Base-by-base conservation (phyloP, 441 rosid species). In the Corymbia citriodora region DNA sequence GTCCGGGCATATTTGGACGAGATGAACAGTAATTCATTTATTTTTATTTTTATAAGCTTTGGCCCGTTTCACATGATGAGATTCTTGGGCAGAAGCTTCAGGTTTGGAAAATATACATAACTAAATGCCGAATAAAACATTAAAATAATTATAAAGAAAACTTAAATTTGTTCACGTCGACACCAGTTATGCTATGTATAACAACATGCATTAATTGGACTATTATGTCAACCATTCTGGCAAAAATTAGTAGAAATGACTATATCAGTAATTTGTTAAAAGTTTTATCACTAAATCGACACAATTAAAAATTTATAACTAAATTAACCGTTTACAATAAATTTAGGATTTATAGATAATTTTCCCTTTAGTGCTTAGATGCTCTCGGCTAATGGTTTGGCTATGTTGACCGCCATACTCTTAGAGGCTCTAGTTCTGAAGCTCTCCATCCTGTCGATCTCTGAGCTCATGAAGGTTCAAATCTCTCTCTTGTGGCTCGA, bases 121-220 rank as follows among this genome's bases (percentile, higher is more conserved):
- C 3, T 1, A 0, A 57, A 23, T 57, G 63, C 63, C 29, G 23
- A 57, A 57, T 57, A 27, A 57, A 57, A 57, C 29, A 9, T 9
- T 57, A 21, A 23, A 55, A 55, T 18, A 55, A 55, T 19, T 8
- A 3, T 55, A 55, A 55, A 17, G 1, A 18, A 55, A 3, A 55
- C 1, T 55, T 57, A 57, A 57, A 57, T 21, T 21, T 21, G 3
- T 57, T 12, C 27, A 57, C 2, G 0, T 21, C 61, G 23, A 9
- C 6, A 1, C 0, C 6, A 0, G 0, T 57, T 2, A 57, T 23
- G 61, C 0, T 1, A 57, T 3, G 29, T 57, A 57, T 10, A 11
- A 57, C 0, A 21, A 2, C 8, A 9, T 2, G 12, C 27, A 21
- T 12, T 12, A 57, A 57, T 57, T 57, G 61, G 23, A 57, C 19